Conservation (phyloP, 2,329 filamentous ascomycete genomes). For the Fusarium temperatum region DNA sequence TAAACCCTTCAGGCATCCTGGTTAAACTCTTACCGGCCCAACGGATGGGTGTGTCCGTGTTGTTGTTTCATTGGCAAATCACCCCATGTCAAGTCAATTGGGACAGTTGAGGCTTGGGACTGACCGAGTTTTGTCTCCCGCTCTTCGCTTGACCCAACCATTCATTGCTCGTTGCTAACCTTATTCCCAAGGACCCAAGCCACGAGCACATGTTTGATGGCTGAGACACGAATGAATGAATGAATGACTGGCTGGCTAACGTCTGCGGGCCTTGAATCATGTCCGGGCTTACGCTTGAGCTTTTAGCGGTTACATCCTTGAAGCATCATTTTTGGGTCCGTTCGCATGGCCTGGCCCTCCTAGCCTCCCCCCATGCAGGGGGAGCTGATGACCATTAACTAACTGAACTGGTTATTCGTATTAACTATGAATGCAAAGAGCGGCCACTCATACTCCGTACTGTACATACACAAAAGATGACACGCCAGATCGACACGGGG, state of each 20-base stretch:
- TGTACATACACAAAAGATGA: neutral
- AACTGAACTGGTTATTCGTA: neutral
- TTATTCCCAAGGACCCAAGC: neutral
- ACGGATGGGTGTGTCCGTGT: neutral
- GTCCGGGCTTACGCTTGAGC: neutral
- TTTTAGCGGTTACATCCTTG: slow-evolving; percentile 12
- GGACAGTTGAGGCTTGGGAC: neutral
- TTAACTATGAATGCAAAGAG: neutral
- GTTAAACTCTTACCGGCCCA: neutral
- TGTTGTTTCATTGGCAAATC: neutral
- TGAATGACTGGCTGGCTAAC: neutral
- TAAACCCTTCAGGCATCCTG: neutral
- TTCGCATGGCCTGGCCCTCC: neutral
- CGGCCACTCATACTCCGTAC: neutral
- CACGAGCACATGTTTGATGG: neutral
- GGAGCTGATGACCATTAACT: slow-evolving; percentile 2
- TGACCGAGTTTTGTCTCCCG: neutral
- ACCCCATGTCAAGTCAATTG: neutral
- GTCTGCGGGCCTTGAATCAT: neutral
- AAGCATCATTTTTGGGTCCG: neutral
- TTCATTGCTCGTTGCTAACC: neutral
- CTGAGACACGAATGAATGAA: neutral
- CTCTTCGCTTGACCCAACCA: neutral
- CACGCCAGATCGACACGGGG: neutral
- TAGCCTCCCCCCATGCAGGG: neutral